These are phyloP conservation scores for Ilex aquifolium DNA, from an alignment of 257 asterid species.

Conservation along the genomic window DNA sequence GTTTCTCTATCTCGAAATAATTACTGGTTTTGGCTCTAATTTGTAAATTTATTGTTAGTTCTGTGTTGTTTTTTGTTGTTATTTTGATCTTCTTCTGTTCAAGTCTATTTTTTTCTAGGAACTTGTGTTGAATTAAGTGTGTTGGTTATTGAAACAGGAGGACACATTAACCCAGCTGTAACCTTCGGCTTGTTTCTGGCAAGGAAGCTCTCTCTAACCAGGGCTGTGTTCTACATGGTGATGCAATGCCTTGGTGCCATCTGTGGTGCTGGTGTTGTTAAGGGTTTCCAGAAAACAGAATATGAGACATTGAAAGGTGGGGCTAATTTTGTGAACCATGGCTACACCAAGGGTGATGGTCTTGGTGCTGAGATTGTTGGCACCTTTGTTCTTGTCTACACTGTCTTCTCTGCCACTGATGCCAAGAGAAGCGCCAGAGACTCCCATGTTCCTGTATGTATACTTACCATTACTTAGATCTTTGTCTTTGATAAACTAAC, in stretches of 20 bases:
- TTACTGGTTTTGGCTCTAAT: too few relatives aligned
- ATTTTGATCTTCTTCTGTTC: too few relatives aligned
- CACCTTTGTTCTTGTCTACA: conserved; percentile 66
- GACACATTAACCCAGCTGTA: conserved; percentile 70
- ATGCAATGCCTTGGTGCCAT: conserved; percentile 74
- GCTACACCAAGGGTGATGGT: conserved; percentile 63
- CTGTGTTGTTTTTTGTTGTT: too few relatives aligned
- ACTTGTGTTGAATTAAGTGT: not conserved
- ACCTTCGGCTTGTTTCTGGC: conserved; percentile 65
- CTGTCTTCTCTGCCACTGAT: conserved; percentile 75
- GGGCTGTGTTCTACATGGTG: conserved; percentile 56
- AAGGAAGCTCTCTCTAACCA: conserved; percentile 54
- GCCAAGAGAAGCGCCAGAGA: conserved; percentile 76
- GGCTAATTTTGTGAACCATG: conserved; percentile 45
- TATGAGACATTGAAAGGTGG: conserved; percentile 47
- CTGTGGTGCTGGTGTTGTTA: conserved; percentile 74
- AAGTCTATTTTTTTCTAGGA: too few relatives aligned
- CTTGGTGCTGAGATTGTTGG: conserved; percentile 75
- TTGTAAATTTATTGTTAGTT: too few relatives aligned
- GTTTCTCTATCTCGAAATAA: too few relatives aligned
- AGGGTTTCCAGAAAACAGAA: conserved; percentile 48
- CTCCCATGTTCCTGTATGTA: conserved; percentile 64
- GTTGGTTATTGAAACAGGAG: conserved; percentile 36
- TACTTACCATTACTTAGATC: not conserved
- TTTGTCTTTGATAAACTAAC: not conserved